Base-by-base conservation (phyloP, 495 filamentous ascomycete species). In the Annulohypoxylon maeteangense region DNA sequence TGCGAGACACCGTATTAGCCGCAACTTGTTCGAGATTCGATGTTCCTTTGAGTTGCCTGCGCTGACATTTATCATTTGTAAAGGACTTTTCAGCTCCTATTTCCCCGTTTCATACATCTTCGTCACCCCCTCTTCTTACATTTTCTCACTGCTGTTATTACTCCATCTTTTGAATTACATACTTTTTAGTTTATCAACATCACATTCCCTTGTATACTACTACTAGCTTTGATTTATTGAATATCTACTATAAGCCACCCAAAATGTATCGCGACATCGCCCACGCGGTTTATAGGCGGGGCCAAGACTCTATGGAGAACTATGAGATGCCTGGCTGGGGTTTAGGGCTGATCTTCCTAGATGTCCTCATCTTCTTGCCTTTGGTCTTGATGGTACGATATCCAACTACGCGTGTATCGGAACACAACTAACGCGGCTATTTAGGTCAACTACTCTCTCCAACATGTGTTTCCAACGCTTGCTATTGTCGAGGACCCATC, bases 401-500 rank as follows among this genome's bases (percentile, higher is more conserved):
- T 20, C 34, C 31, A 22, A 12, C 7, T 32, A 50, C 8, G 50
- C 32, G 23, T 31, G 34, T 18, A 54, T 18, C 18, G 20, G 6
- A 34, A 0, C 20, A 55, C 14, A 1, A 55, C 77, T 78, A 67
- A 76, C 40, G 20, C 22, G 25, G 40, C 29, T 25, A 50, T 47
- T 50, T 34, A 84, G 81, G 53, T 80, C 56, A 61, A 66, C 42
- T 85, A 85, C 71, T 81, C 80, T 16, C 72, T 84, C 32, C 67
- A 73, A 25, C 47, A 69, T 55, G 31, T 85, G 50, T 81, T 78
- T 59, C 80, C 82, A 12, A 82, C 80, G 11, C 80, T 85, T 23
- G 79, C 82, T 48, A 83, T 84, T 56, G 75, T 85, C 67, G 83
- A 85, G 60, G 82, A 85, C 69, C 82, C 82, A n/a, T 80, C 78